Conservation (phyloP, 1,284 basidiomycete genomes). For the Apiotrichum sp. region DNA sequence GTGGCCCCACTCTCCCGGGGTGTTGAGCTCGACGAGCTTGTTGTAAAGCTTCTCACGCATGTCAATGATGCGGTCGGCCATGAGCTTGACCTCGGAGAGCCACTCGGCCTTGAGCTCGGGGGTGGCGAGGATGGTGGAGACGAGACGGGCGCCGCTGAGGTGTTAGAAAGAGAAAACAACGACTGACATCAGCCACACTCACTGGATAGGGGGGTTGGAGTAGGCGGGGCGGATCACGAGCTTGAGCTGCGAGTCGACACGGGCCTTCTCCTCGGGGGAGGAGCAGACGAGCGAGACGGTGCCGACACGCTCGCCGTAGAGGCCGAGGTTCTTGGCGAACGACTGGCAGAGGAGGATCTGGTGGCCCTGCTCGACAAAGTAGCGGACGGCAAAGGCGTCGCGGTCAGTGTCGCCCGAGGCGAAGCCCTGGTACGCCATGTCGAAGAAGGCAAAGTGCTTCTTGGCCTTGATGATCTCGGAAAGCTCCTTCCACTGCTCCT, state of each 20-base stretch:
- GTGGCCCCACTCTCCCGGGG: conserved; percentile 92
- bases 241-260: conserved; percentile 89
- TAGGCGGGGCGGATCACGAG: conserved; percentile 96
- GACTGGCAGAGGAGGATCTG: conserved; percentile 83
- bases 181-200: conserved; percentile 14
- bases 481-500: conserved; percentile 87
- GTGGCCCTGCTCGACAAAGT: conserved; percentile 86
- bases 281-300: conserved; percentile 79
- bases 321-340: conserved; percentile 98
- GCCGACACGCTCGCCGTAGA: conserved; percentile 95
- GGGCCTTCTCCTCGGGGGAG: conserved; percentile 74
- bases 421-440: conserved; percentile 87
- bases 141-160: conserved; percentile 64
- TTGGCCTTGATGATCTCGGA: conserved; percentile 70
- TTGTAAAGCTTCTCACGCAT: conserved; percentile 86
- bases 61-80: conserved; percentile 93
- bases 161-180: not conserved
- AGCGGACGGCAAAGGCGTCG: conserved; percentile 90
- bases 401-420: conserved; percentile 81
- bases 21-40: conserved; percentile 72
- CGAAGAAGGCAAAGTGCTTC: conserved; percentile 56
- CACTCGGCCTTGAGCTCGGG: conserved; percentile 76
- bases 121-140: conserved; percentile 71
- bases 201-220: conserved; percentile 92
- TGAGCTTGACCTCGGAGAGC: conserved; percentile 85